Evolutionary conservation across 371 early-diverging fungal genomes (phyloP).

Genomic region (Apophysomyces variabilis): DNA sequence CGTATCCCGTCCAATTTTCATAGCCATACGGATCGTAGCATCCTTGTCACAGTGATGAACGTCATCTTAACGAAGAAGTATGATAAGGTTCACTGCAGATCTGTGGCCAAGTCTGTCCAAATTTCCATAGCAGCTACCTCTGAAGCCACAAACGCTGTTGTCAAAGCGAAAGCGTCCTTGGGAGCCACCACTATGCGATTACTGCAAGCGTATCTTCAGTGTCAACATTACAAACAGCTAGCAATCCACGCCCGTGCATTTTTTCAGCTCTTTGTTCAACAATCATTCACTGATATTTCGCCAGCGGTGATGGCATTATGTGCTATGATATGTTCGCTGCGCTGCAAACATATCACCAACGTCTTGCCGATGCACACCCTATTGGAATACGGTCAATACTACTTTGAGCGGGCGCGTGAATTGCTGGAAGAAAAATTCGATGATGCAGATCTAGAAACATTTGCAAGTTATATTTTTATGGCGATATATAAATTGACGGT

Average conservation of each 20-base stretch:
- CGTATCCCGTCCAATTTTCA: conserved; percentile 14
- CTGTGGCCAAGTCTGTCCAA: conserved; percentile 12
- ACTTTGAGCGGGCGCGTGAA: conserved; percentile 11
- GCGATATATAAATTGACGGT: conserved; percentile 28
- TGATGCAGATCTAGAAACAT: conserved; percentile 14
- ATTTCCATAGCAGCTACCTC: conserved; percentile 9
- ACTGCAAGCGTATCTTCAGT: conserved; percentile 30
- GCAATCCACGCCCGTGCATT: conserved; percentile 30
- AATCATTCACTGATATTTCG: conserved; percentile 13
- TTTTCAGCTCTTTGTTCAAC: conserved; percentile 20
- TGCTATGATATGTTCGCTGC: conserved; percentile 23
- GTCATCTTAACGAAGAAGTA: conserved; percentile 16
- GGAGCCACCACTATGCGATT: conserved; percentile 19
- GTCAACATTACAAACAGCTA: conserved; percentile 32
- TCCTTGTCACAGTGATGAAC: conserved; percentile 14
- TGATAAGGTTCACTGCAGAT: conserved; percentile 16
- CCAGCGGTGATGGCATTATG: conserved; percentile 42
- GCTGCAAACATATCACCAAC: conserved; percentile 29
- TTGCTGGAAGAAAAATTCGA: conserved; percentile 17
- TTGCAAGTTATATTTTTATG: conserved; percentile 29
- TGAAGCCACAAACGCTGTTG: conserved; percentile 2
- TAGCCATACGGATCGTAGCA: conserved; percentile 3
- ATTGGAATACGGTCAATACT: conserved; percentile 11
- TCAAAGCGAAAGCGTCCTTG: conserved; percentile 7
- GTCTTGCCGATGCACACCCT: conserved; percentile 22